phyloP scores from a whole-genome alignment of 345 rosid species.

The Gossypium australe region DNA sequence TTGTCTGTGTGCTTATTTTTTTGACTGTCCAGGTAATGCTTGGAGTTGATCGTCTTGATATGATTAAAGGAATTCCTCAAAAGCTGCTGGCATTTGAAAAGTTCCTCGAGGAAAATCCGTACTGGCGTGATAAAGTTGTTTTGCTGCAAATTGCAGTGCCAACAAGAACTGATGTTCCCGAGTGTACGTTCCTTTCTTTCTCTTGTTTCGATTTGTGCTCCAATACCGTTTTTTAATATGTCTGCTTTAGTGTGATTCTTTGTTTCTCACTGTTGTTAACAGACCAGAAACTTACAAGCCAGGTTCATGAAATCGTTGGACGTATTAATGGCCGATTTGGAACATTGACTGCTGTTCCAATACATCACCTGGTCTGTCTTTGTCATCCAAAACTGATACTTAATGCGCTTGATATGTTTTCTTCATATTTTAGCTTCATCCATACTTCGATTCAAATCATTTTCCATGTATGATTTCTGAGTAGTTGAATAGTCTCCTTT shows the following conservation, averaged over 20 bases:
- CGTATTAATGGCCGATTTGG: constrained; percentile 99
- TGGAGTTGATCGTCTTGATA: constrained; percentile 98
- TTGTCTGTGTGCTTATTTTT: not conserved
- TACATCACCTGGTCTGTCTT: constrained; percentile 86
- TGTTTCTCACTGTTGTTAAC: constrained; percentile 19
- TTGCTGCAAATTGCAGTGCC: constrained; percentile 98
- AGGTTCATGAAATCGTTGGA: constrained; percentile 99
- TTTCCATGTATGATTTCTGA: not conserved
- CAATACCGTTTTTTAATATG: not conserved
- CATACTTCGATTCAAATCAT: constrained; percentile 3
- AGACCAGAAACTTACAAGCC: constrained; percentile 99
- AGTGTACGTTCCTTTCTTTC: constrained; percentile 50
- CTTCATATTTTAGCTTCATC: not conserved
- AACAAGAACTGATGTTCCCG: constrained; percentile 99
- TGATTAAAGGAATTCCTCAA: constrained; percentile 99
- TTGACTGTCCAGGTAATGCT: constrained; percentile 66
- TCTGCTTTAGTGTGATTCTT: not conserved
- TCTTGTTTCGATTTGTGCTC: constrained; percentile 4
- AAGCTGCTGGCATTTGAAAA: constrained; percentile 97
- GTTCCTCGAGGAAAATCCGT: constrained; percentile 90
- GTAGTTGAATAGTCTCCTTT: not conserved
- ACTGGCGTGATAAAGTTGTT: constrained; percentile 96
- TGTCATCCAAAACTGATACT: constrained; percentile 5
- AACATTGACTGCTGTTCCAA: constrained; percentile 85
- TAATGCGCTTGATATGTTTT: not conserved